Base-by-base conservation (phyloP, 2,329 filamentous ascomycete species). In the Cryphonectria carpinicola region DNA sequence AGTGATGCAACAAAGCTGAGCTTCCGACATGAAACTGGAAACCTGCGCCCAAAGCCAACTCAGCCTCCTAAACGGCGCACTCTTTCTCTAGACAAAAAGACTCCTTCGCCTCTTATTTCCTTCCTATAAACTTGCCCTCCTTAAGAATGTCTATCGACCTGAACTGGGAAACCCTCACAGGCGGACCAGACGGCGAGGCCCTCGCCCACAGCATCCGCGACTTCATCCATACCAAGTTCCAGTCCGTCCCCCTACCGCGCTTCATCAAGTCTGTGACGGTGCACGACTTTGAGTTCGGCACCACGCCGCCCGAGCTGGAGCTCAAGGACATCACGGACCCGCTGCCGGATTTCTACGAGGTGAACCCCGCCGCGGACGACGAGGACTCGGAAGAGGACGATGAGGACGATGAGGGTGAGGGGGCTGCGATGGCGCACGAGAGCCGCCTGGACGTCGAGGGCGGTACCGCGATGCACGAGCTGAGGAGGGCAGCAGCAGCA, bases 281-380 rank as follows among this genome's bases (percentile, higher is more conserved):
- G 56, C 95, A 98, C 80, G 91, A 93, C 72, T 99, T 99, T 82
- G 91, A 95, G 74, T 98, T 99, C 80, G 96, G 96, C 64, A 89
- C 86, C 39, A 90, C 95, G 65, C 86, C 93, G 54, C 96, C 96
- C 1, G 88, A 93, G 75, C 88, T 99, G 58, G 94, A 97, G 78
- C 91, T 99, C 77, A 98, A 98, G 82, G 96, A 98, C 80, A 95
- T 99, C 72, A 97, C 95, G 76, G 95, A 99, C 79, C 96, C 96
- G 1, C 87, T 98, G 71, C 91, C 94, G 0, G 96, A 99, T 77
- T 99, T 99, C 79, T 99, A 99, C 84, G 96, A 98, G 76, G 90
- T 93, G 75, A 89, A 92, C 37, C 84, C 90, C 52, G 91, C 92
- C 71, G 87, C 88, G 32, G 85, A 88, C 37, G 87, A 88, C 54